Conservation (phyloP, 768 basidiomycete genomes). For the Hydnum rufescens region DNA sequence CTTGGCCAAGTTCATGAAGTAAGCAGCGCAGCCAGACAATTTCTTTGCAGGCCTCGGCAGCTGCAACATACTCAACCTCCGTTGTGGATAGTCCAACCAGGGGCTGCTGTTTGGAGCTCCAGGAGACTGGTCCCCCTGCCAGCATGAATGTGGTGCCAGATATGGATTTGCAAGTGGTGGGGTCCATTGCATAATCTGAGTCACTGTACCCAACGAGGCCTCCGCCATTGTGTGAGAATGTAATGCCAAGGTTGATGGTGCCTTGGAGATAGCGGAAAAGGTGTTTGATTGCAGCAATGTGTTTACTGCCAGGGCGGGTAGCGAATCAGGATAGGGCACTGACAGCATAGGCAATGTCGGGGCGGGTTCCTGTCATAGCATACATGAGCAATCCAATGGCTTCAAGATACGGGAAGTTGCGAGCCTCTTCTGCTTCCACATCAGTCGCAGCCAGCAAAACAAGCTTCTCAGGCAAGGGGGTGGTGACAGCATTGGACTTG, state of each 20-base stretch:
- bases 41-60: slow-evolving; percentile 11
- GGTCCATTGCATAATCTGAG: slow-evolving; percentile 16
- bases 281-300: slow-evolving; percentile 18
- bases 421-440: not conserved
- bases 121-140: slow-evolving; percentile 20
- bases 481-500: slow-evolving; percentile 7
- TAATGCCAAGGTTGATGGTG: slow-evolving; percentile 3
- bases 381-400: not conserved
- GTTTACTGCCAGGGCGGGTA: slow-evolving; percentile 10
- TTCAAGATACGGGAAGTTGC: not conserved
- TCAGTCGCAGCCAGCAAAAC: slow-evolving; percentile 14
- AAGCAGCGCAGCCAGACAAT: slow-evolving; percentile 13
- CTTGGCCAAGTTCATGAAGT: slow-evolving; percentile 10
- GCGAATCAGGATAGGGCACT: slow-evolving; percentile 5
- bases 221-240: slow-evolving; percentile 1
- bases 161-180: slow-evolving; percentile 17
- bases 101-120: slow-evolving; percentile 22
- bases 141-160: slow-evolving; percentile 22
- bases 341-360: slow-evolving; percentile 1
- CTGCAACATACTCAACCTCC: slow-evolving; percentile 17
- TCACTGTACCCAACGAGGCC: slow-evolving; percentile 14
- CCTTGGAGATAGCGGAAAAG: slow-evolving; percentile 6
- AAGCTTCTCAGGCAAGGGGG: slow-evolving; percentile 11
- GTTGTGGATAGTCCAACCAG: slow-evolving; percentile 20
- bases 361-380: not conserved